Percentiles rank a stretch among this genome's conserved stretches.
Evolutionary conservation across 371 early-diverging fungal genomes (phyloP).

Genomic region (Mucor velutinosus): DNA sequence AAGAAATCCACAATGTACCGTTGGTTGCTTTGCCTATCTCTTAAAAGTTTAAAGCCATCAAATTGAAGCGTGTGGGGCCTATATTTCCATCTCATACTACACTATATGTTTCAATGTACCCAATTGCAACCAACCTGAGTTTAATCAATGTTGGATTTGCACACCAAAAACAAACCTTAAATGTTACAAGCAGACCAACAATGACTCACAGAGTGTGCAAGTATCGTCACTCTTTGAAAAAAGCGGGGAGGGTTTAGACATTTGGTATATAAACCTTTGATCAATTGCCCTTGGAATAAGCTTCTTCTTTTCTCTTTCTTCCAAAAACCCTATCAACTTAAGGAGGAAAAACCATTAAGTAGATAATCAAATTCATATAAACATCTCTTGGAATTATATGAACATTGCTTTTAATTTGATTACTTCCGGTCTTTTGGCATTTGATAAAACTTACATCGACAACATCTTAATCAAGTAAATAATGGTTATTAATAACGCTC

Average conservation of each 20-base stretch:
- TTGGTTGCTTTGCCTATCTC: not conserved
- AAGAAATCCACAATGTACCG: not conserved
- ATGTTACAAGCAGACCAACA: not conserved
- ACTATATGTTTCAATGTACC: not conserved
- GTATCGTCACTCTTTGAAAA: not conserved
- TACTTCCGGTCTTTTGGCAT: slow-evolving; percentile 52
- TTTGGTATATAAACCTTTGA: not conserved
- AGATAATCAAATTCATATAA: slow-evolving; percentile 2
- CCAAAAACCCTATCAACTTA: not conserved
- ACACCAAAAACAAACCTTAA: not conserved
- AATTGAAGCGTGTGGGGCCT: not conserved
- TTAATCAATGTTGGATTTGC: not conserved
- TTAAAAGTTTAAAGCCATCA: not conserved
- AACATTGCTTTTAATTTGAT: slow-evolving; percentile 48
- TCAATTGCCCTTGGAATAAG: not conserved
- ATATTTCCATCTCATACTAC: not conserved
- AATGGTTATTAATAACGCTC: slow-evolving; percentile 13
- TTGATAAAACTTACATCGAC: slow-evolving; percentile 52
- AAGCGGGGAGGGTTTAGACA: not conserved
- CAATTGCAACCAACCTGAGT: not conserved
- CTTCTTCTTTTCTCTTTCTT: not conserved
- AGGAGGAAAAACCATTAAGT: not conserved
- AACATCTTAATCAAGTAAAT: slow-evolving; percentile 52
- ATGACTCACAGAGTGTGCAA: not conserved
- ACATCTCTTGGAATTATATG: slow-evolving; percentile 30